Evolutionary conservation across 83 land plant genomes (phyloP).

Genomic region (Picea mariana): DNA sequence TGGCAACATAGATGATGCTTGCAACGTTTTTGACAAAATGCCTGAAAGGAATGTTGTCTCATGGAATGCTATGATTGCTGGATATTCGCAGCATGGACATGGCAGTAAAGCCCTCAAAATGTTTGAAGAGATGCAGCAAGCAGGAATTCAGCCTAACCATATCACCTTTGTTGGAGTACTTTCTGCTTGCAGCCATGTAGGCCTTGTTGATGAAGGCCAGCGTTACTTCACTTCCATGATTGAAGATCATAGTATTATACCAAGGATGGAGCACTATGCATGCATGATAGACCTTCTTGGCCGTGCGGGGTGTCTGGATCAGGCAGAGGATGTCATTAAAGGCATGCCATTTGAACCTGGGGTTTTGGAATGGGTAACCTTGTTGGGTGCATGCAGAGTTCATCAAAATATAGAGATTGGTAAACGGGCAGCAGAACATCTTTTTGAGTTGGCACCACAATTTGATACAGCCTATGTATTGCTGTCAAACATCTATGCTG

Average conservation of each 20-base stretch:
- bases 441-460: not conserved
- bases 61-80: constrained; percentile 55
- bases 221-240: not conserved
- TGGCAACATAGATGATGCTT: constrained; percentile 19
- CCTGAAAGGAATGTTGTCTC: constrained; percentile 31
- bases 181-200: not conserved
- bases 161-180: too few relatives aligned
- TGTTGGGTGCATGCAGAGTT: not conserved
- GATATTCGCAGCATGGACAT: not conserved
- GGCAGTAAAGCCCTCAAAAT: not conserved
- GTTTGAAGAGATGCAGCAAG: not conserved
- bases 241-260: not conserved
- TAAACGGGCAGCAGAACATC: not conserved
- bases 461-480: not conserved
- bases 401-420: not conserved
- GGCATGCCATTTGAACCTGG: not conserved
- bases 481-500: not conserved
- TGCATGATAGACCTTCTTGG: constrained; percentile 3
- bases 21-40: constrained; percentile 35
- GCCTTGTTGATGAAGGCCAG: not conserved
- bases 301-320: not conserved
- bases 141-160: not conserved
- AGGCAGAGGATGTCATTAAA: not conserved
- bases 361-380: not conserved
- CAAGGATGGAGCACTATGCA: not conserved